These are phyloP conservation scores for Plasmodium reichenowi DNA, from an alignment of 169 alveolate genomes.

Conservation along the genomic window DNA sequence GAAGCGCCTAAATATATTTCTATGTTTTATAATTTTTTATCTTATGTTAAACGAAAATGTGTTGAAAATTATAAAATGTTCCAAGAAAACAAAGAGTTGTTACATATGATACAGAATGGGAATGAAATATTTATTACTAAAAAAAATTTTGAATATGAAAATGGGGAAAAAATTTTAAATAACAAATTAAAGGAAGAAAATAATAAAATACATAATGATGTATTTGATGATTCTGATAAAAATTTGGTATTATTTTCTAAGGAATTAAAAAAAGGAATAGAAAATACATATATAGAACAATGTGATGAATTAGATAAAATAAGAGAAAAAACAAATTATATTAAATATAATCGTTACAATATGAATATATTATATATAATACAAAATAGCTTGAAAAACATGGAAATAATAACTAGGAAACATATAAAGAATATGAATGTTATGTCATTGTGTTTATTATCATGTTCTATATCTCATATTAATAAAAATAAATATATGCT, in stretches of 20 bases:
- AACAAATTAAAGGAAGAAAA: constrained; percentile 6
- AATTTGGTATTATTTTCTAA: neutral
- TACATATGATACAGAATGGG: constrained; percentile 16
- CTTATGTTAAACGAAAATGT: constrained; percentile 55
- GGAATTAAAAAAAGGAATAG: constrained; percentile 14
- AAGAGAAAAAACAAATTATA: constrained; percentile 29
- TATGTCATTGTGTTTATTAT: constrained; percentile 63
- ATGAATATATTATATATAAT: constrained; percentile 43
- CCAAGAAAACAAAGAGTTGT: constrained; percentile 29
- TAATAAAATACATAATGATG: neutral
- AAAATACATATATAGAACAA: constrained; percentile 12
- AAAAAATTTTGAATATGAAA: neutral
- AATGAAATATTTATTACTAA: neutral
- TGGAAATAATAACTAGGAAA: constrained; percentile 54
- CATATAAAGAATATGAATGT: constrained; percentile 57
- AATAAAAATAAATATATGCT: constrained; percentile 45
- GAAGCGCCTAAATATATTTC: constrained; percentile 31
- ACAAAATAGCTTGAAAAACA: constrained; percentile 37
- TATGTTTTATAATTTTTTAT: constrained; percentile 56
- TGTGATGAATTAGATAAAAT: constrained; percentile 33
- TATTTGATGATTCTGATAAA: neutral
- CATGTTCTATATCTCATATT: constrained; percentile 44
- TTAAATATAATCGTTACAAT: constrained; percentile 45
- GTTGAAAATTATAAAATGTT: constrained; percentile 10
- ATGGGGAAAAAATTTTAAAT: neutral